Conservation (phyloP, 495 filamentous ascomycete species). For the Lophium mytilinum region DNA sequence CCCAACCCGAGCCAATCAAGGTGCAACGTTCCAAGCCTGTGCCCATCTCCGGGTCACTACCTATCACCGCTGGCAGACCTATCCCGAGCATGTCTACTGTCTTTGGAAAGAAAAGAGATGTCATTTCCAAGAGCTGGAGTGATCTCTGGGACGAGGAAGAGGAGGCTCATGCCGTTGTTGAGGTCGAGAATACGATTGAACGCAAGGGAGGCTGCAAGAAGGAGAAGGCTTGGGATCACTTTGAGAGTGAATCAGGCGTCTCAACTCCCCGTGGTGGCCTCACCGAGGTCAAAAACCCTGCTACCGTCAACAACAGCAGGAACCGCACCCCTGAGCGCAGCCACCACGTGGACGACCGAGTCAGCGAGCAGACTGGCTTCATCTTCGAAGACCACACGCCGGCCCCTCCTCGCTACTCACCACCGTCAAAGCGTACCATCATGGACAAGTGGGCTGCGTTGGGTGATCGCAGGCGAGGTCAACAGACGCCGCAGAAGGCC, state of each 20-base stretch:
- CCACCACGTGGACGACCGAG: conserved; percentile 28
- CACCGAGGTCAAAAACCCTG: conserved; percentile 31
- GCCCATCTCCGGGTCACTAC: conserved; percentile 68
- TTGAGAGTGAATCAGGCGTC: conserved; percentile 22
- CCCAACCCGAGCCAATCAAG: conserved; percentile 32
- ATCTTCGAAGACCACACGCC: conserved; percentile 56
- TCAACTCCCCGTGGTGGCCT: conserved; percentile 32
- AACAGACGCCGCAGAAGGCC: conserved; percentile 29
- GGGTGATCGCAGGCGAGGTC: conserved; percentile 68
- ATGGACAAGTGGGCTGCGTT: conserved; percentile 84
- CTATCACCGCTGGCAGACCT: conserved; percentile 54
- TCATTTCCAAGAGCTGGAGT: conserved; percentile 93
- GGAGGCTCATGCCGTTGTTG: conserved; percentile 37
- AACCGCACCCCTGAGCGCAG: conserved; percentile 18
- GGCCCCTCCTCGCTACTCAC: conserved; percentile 43
- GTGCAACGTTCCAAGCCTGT: conserved; percentile 40
- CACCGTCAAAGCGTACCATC: conserved; percentile 44
- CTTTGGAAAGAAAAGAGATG: conserved; percentile 64
- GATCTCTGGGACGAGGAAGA: conserved; percentile 93
- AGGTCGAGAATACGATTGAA: conserved; percentile 23
- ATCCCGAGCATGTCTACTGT: conserved; percentile 63
- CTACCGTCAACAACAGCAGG: conserved; percentile 30
- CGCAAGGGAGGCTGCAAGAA: conserved; percentile 20
- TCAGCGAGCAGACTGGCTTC: conserved; percentile 56
- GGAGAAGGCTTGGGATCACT: conserved; percentile 19